phyloP scores from a whole-genome alignment of 148 eudicot species.

The Camellia lanceoleosa region DNA sequence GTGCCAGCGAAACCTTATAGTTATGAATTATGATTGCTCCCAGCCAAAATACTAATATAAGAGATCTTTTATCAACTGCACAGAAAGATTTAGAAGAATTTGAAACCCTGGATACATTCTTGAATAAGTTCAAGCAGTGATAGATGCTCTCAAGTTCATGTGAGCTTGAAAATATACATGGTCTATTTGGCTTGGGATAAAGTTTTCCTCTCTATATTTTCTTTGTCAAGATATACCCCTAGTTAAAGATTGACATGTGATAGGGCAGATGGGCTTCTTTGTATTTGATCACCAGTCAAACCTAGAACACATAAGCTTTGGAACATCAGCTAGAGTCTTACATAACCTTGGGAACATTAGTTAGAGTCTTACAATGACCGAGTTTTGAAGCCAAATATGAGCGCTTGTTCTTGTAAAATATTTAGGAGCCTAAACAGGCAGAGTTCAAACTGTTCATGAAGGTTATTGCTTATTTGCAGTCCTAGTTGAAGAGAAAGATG shows the following conservation, averaged over 20 bases:
- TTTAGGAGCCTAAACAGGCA: not conserved
- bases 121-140: not conserved
- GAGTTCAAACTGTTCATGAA: not conserved
- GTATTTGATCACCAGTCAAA: not conserved
- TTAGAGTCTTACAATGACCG: not conserved
- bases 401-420: too few species aligned
- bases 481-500: not conserved
- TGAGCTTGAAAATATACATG: not conserved
- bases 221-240: not conserved
- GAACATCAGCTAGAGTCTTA: too few species aligned
- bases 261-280: not conserved
- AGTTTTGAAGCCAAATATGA: not conserved
- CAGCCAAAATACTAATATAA: not conserved
- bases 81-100: too few species aligned
- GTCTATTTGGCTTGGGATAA: conserved; percentile 1
- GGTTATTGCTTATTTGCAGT: not conserved
- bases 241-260: not conserved
- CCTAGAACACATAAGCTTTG: too few species aligned
- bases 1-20: not conserved
- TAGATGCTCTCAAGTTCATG: not conserved
- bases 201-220: not conserved
- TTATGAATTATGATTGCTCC: not conserved
- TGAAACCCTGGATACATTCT: too few species aligned
- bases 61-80: too few species aligned
- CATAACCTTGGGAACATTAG: not conserved